Evolutionary conservation across 1,139 yeast species (phyloP).

Genomic region (Protomyces inouyei): DNA sequence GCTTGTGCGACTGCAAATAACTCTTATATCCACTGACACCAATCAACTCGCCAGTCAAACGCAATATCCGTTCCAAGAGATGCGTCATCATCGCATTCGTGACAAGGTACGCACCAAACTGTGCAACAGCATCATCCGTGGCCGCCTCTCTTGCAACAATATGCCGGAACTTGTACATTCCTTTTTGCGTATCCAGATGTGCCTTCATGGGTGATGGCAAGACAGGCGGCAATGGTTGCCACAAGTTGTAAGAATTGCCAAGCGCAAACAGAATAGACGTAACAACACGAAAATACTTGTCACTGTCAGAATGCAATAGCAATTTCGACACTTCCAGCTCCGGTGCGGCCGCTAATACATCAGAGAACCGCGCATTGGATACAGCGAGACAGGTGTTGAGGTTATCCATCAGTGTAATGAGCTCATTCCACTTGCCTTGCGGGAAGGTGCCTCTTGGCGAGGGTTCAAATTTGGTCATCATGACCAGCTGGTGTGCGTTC

Average conservation of each 20-base stretch:
- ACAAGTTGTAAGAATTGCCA: constrained; percentile 1
- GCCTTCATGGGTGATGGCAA: constrained; percentile 11
- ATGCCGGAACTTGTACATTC: not conserved
- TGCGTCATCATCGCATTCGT: constrained; percentile 21
- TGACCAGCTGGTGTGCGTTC: constrained; percentile 1
- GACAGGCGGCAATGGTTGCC: constrained; percentile 19
- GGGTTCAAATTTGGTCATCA: constrained; percentile 13
- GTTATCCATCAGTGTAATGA: constrained; percentile 4
- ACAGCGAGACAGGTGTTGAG: constrained; percentile 12
- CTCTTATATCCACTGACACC: constrained; percentile 14
- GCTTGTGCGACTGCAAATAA: constrained; percentile 6
- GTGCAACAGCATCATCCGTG: constrained; percentile 7
- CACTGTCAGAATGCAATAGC: not conserved
- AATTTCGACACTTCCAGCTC: not conserved
- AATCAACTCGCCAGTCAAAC: constrained; percentile 2
- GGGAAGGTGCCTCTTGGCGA: constrained; percentile 17
- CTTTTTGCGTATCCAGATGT: constrained; percentile 5
- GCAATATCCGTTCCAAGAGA: constrained; percentile 4
- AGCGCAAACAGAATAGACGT: constrained; percentile 5
- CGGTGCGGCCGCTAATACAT: not conserved
- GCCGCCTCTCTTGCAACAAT: not conserved
- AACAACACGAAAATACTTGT: constrained; percentile 2
- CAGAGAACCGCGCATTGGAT: constrained; percentile 11
- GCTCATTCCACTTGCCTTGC: constrained; percentile 5
- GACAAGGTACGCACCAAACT: constrained; percentile 8